Percentiles rank a stretch among this genome's conserved stretches.
phyloP scores from a whole-genome alignment of 2,329 filamentous ascomycete genomes.

The Colletotrichum australisinense region DNA sequence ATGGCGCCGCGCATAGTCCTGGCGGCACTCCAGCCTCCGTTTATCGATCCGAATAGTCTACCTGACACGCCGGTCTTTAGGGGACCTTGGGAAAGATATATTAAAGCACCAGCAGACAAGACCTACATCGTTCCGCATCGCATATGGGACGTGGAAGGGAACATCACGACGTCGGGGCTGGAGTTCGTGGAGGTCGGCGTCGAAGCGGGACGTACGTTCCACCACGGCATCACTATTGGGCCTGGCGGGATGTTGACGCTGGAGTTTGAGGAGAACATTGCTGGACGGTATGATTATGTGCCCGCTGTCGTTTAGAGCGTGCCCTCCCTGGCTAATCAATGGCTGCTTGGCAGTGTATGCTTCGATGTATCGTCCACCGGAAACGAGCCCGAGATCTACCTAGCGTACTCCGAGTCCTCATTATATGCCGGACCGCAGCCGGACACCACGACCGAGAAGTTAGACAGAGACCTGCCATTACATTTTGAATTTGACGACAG shows the following conservation, averaged over 20 bases:
- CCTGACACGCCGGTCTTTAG: conserved; percentile 48
- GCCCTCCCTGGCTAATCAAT: conserved; percentile 5
- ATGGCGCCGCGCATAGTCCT: conserved; percentile 1
- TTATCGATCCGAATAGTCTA: conserved; percentile 40
- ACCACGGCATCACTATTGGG: conserved; percentile 42
- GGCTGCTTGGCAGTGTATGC: conserved; percentile 43
- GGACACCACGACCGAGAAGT: conserved; percentile 41
- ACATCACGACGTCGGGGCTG: conserved; percentile 39
- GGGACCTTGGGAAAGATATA: conserved; percentile 52
- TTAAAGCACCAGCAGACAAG: conserved; percentile 49
- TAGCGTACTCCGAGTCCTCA: conserved; percentile 40
- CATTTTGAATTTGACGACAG: conserved; percentile 43
- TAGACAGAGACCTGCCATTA: conserved; percentile 38
- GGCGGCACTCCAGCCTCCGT: conserved; percentile 24
- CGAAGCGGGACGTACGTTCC: conserved; percentile 26
- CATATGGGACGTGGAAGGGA: conserved; percentile 48
- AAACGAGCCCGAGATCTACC: conserved; percentile 42
- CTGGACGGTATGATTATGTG: conserved; percentile 45
- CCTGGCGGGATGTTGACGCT: conserved; percentile 49
- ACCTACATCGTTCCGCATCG: conserved; percentile 46
- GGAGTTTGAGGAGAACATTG: conserved; percentile 54
- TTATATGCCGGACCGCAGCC: conserved; percentile 37
- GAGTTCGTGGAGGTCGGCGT: conserved; percentile 13
- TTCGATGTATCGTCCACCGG: conserved; percentile 44
- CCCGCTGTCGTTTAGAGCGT: neutral